These are phyloP conservation scores for Pisolithus thermaeus DNA, from an alignment of 1,284 basidiomycete genomes.

Conservation along the genomic window DNA sequence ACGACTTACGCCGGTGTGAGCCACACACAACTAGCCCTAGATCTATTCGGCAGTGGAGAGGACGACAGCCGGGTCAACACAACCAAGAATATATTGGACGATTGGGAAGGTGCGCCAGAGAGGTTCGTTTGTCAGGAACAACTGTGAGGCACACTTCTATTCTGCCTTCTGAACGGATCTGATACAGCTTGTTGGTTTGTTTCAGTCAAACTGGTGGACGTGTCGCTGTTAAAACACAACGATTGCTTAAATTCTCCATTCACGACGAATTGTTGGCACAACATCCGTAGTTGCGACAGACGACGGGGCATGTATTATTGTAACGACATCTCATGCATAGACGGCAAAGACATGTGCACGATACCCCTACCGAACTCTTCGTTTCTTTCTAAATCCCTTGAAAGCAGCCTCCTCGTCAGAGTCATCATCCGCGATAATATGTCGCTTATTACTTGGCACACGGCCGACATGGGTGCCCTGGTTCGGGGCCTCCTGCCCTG, in stretches of 20 bases:
- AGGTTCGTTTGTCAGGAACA: constrained; percentile 97
- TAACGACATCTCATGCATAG: neutral
- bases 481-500: neutral
- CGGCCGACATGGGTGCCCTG: neutral
- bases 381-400: constrained; percentile 51
- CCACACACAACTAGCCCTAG: constrained; percentile 86
- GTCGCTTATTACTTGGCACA: constrained; percentile 29
- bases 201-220: constrained; percentile 81
- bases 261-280: constrained; percentile 53
- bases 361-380: constrained; percentile 11
- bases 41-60: constrained; percentile 78
- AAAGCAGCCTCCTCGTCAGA: constrained; percentile 66
- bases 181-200: constrained; percentile 4
- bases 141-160: constrained; percentile 39
- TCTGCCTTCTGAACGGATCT: neutral
- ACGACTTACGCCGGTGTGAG: constrained; percentile 95
- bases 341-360: neutral
- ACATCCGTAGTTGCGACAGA: neutral
- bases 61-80: constrained; percentile 40
- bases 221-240: constrained; percentile 85
- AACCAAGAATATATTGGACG: constrained; percentile 80
- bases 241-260: constrained; percentile 81
- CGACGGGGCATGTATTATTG: neutral
- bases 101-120: constrained; percentile 92
- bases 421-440: constrained; percentile 53